Evolutionary conservation across 2,329 filamentous ascomycete species (phyloP).

Genomic region (Apiospora marii): DNA sequence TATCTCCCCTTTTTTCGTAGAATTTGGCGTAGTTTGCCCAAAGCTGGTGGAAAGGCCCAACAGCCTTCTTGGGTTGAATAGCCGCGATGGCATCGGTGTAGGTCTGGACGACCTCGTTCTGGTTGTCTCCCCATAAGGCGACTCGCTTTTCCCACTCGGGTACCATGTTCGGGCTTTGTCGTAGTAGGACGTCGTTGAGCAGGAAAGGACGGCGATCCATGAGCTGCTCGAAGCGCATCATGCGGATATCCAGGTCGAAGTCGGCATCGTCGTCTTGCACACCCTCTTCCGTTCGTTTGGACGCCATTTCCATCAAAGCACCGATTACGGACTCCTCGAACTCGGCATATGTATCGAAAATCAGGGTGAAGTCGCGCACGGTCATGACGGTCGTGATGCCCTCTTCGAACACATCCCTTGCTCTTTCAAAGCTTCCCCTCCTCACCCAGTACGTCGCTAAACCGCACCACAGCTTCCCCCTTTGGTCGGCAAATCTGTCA

Average conservation of each 20-base stretch:
- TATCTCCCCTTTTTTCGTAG: conserved; percentile 87
- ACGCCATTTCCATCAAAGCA: conserved; percentile 87
- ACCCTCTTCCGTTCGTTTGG: conserved; percentile 79
- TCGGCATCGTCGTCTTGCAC: conserved; percentile 83
- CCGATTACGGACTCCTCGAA: conserved; percentile 97
- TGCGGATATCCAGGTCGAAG: conserved; percentile 92
- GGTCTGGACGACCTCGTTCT: conserved; percentile 87
- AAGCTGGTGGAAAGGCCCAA: conserved; percentile 91
- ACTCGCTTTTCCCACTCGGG: conserved; percentile 97
- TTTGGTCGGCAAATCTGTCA: conserved; percentile 87
- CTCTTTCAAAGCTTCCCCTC: conserved; percentile 88
- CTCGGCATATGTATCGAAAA: conserved; percentile 96
- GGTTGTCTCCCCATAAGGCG: conserved; percentile 94
- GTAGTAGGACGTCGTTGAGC: conserved; percentile 91
- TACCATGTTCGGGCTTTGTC: conserved; percentile 96
- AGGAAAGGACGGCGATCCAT: conserved; percentile 98
- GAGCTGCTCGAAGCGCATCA: conserved; percentile 97
- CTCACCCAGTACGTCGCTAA: conserved; percentile 97
- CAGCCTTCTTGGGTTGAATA: conserved; percentile 91
- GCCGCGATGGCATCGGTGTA: conserved; percentile 94
- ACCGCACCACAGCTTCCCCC: conserved; percentile 93
- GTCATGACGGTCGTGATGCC: conserved; percentile 99
- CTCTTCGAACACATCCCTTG: conserved; percentile 93
- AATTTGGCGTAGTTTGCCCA: conserved; percentile 98
- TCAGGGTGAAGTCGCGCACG: conserved; percentile 93